Conservation (phyloP, 2,329 filamentous ascomycete species). For the Curvularia sp. region DNA sequence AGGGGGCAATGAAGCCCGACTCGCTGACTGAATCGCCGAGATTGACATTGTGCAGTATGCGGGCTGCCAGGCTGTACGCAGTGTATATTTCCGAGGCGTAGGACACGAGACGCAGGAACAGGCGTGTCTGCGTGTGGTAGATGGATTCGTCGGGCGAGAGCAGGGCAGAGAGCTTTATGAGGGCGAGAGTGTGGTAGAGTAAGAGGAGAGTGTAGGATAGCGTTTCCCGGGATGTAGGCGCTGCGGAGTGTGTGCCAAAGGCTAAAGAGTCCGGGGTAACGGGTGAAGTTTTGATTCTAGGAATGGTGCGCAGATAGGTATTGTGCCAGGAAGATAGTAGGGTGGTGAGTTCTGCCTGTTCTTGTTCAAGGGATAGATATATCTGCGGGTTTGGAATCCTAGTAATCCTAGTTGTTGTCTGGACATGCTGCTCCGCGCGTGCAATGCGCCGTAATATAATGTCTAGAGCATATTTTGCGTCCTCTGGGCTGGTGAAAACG, state of each 20-base stretch:
- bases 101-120: slow-evolving; percentile 24
- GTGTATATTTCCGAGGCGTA: slow-evolving; percentile 1
- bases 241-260: neutral
- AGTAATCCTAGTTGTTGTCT: neutral
- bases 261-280: neutral
- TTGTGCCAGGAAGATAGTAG: slow-evolving; percentile 6
- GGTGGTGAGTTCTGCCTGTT: neutral
- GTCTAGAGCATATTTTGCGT: slow-evolving; percentile 20
- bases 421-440: neutral
- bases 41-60: slow-evolving; percentile 9
- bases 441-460: slow-evolving; percentile 11
- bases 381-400: neutral
- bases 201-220: slow-evolving; percentile 19
- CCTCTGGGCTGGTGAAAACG: slow-evolving; percentile 9
- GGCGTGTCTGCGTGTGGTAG: slow-evolving; percentile 32
- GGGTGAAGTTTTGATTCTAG: neutral
- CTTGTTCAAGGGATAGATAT: neutral
- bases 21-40: slow-evolving; percentile 28
- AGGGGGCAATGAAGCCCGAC: slow-evolving; percentile 6
- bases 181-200: slow-evolving; percentile 26
- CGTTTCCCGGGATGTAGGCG: neutral
- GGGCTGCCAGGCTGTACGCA: neutral
- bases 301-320: slow-evolving; percentile 2
- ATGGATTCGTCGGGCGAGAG: slow-evolving; percentile 7
- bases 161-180: slow-evolving; percentile 20